Evolutionary conservation across 257 asterid genomes (phyloP).

Genomic region (Nicotiana benthamiana): DNA sequence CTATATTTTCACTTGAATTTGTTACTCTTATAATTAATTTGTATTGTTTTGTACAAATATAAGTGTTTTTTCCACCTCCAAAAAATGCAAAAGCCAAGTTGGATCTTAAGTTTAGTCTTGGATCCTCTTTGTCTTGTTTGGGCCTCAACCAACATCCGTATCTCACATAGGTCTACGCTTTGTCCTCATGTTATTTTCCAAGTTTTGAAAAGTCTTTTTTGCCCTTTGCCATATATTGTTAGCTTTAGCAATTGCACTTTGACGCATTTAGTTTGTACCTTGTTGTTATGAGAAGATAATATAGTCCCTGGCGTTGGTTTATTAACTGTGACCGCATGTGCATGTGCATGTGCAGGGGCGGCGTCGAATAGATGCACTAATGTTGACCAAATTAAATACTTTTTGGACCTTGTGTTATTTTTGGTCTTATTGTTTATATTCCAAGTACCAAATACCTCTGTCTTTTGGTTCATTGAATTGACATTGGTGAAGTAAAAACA

Average conservation of each 20-base stretch:
- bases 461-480: background rate
- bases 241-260: background rate
- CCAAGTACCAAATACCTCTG: background rate
- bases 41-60: too few species aligned
- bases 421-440: background rate
- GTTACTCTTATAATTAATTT: background rate
- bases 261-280: background rate
- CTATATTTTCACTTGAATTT: background rate
- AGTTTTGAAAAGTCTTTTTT: background rate
- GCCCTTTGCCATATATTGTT: background rate
- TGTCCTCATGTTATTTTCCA: background rate
- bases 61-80: background rate
- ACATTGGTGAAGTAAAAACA: background rate
- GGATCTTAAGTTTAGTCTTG: background rate
- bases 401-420: background rate
- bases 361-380: background rate
- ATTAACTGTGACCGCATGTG: background rate
- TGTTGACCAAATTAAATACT: background rate
- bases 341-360: background rate
- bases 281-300: background rate
- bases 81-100: background rate
- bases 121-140: constrained; percentile 1
- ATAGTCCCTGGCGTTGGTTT: background rate
- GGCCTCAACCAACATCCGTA: background rate
- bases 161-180: background rate